phyloP scores from a whole-genome alignment of 1,139 yeast genomes.

The Suhomyces yuchorum region DNA sequence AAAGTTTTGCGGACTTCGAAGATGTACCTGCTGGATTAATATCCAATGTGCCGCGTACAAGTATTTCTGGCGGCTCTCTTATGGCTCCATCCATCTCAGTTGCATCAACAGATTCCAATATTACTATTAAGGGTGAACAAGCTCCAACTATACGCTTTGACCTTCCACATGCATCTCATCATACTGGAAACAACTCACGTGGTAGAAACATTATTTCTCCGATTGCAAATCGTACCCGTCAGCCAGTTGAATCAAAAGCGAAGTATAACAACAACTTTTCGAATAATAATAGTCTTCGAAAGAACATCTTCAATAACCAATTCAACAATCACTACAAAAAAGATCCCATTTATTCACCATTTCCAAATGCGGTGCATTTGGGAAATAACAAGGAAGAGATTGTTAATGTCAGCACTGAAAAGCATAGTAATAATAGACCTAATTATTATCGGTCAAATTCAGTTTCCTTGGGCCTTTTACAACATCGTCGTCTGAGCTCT shows the following conservation, averaged over 20 bases:
- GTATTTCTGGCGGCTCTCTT: conserved; percentile 20
- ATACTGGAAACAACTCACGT: not conserved
- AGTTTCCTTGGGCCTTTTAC: conserved; percentile 44
- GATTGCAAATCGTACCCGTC: not conserved
- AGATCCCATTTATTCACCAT: conserved; percentile 40
- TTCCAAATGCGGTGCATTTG: conserved; percentile 44
- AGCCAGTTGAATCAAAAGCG: not conserved
- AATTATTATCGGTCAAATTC: conserved; percentile 42
- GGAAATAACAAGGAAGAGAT: conserved; percentile 38
- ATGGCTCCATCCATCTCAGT: conserved; percentile 16
- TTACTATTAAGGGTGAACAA: conserved; percentile 20
- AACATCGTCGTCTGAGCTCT: conserved; percentile 21
- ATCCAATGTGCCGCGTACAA: conserved; percentile 21
- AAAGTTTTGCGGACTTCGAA: conserved; percentile 40
- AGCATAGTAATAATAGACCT: conserved; percentile 30
- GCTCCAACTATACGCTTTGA: conserved; percentile 2
- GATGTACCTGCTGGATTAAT: conserved; percentile 48
- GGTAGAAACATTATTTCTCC: not conserved
- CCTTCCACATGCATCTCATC: not conserved
- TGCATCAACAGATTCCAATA: conserved; percentile 23
- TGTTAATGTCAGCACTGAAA: conserved; percentile 23
- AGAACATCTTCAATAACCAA: conserved; percentile 17
- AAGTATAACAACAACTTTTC: not conserved
- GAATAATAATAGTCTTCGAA: conserved; percentile 2
- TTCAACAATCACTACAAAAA: conserved; percentile 52